Conservation (phyloP, 352 stramenopile species). For the Phytophthora pseudosyringae region DNA sequence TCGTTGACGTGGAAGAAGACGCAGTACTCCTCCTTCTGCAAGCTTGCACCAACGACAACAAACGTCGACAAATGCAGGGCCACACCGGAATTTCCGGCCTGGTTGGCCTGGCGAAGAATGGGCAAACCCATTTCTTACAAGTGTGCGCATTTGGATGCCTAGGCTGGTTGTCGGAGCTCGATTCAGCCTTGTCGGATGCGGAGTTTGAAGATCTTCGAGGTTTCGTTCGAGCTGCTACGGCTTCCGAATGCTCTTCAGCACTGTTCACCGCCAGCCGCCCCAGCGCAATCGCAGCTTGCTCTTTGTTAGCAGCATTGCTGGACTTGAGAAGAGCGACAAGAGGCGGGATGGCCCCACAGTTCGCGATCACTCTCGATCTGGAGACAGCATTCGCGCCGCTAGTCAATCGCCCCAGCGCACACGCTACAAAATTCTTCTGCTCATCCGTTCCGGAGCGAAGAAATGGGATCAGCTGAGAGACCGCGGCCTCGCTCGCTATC, state of each 20-base stretch:
- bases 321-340: constrained; percentile 5
- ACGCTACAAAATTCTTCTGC: constrained; percentile 11
- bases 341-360: constrained; percentile 1
- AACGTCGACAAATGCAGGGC: constrained; percentile 2
- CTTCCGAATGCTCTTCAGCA: not conserved
- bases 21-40: constrained; percentile 1
- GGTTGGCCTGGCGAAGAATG: constrained; percentile 3
- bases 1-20: constrained; percentile 1
- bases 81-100: constrained; percentile 2
- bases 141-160: constrained; percentile 13
- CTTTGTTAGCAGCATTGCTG: constrained; percentile 10
- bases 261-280: constrained; percentile 4
- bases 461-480: constrained; percentile 7
- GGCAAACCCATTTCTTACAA: not conserved
- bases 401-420: not conserved
- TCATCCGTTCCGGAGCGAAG: not conserved
- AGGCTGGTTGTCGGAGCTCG: not conserved
- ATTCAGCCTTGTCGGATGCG: constrained; percentile 2
- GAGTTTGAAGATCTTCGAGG: constrained; percentile 8
- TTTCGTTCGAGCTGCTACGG: constrained; percentile 3
- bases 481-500: not conserved
- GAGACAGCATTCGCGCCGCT: not conserved
- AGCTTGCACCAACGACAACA: constrained; percentile 1
- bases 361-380: constrained; percentile 3
- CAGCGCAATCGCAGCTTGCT: constrained; percentile 9